A percentile compares a stretch with the other conserved stretches of the same genome.
Conservation (phyloP, 1,139 yeast genomes). For the Kodamaea fungicola region DNA sequence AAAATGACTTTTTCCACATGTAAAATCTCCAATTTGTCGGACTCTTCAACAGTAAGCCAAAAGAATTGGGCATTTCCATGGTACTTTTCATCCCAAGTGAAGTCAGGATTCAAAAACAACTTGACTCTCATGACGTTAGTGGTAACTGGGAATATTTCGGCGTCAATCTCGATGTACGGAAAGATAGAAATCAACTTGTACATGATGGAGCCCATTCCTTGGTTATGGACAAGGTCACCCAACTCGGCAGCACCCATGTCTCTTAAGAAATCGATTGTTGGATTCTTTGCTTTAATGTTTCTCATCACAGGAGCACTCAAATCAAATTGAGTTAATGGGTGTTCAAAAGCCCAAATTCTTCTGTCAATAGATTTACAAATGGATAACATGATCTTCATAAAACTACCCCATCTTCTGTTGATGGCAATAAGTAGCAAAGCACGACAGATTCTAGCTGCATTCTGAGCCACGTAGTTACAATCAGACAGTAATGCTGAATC, state of each 20-base stretch:
- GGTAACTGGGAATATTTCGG: constrained; percentile 90
- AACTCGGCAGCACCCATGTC: constrained; percentile 74
- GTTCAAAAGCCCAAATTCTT: constrained; percentile 86
- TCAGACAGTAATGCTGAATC: constrained; percentile 87
- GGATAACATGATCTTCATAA: constrained; percentile 69
- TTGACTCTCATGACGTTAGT: constrained; percentile 81
- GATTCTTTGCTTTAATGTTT: constrained; percentile 60
- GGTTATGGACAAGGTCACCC: constrained; percentile 86
- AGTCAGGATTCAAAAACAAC: constrained; percentile 67
- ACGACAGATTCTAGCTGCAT: constrained; percentile 87
- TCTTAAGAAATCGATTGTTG: constrained; percentile 67
- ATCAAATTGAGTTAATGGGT: constrained; percentile 86
- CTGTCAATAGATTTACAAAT: constrained; percentile 85
- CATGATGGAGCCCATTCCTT: constrained; percentile 63
- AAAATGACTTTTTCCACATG: constrained; percentile 82
- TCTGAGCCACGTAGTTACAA: constrained; percentile 91
- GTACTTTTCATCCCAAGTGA: constrained; percentile 73
- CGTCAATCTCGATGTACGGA: constrained; percentile 69
- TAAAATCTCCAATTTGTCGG: constrained; percentile 67
- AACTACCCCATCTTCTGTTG: constrained; percentile 84
- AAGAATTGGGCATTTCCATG: constrained; percentile 87
- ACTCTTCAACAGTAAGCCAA: constrained; percentile 91
- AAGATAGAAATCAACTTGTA: constrained; percentile 64
- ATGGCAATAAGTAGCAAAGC: constrained; percentile 85
- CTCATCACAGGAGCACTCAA: constrained; percentile 64